Base-by-base conservation (phyloP, 352 stramenopile genomes). In the Phytophthora aleatoria region DNA sequence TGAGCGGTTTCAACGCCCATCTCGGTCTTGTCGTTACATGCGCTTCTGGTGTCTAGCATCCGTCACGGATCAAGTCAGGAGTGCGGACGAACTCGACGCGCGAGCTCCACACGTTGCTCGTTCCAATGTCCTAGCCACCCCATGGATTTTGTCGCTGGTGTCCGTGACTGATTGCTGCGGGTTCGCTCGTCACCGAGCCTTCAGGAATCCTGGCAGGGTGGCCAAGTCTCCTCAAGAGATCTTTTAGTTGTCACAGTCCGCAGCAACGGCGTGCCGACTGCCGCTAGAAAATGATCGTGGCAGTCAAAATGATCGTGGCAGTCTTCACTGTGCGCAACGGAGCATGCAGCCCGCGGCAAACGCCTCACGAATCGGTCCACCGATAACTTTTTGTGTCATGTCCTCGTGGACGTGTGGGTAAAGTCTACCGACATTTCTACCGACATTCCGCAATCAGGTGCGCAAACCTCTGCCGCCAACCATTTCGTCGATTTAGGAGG, bases 401-500 rank as follows among this genome's bases (percentile, higher is more conserved):
- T 67, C 50, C 39, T 6, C 27, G 24, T 43, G 33, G 58, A 55
- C 42, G 39, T 50, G 43, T 55, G 6, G 30, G 30, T 65, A 36
- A 6, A 35, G 44, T 2, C 44, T 41, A 33, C 44, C 52, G 52
- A 31, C 52, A 59, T 42, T 8, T 50, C 44, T 54, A 50, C 44
- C 57, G 47, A 27, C 57, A 50, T 48, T 38, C 15, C 50, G 26
- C 43, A 63, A 68, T 68, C 61, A 30, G 5, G 28, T 7, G 61
- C 53, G 27, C 61, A 63, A 68, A 63, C 61, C 12, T 24, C 30
- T 53, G 26, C 60, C 59, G 50, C 56, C 56, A 60, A 11, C 11
- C 33, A 68, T 69, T 69, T 63, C 61, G 61, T 27, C 43, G 60
- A 48, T 68, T 16, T n/a, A n/a, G 9, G 47, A n/a, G 9, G 47